Conservation (phyloP, 148 eudicot genomes). For the Vaccinium myrtillus region DNA sequence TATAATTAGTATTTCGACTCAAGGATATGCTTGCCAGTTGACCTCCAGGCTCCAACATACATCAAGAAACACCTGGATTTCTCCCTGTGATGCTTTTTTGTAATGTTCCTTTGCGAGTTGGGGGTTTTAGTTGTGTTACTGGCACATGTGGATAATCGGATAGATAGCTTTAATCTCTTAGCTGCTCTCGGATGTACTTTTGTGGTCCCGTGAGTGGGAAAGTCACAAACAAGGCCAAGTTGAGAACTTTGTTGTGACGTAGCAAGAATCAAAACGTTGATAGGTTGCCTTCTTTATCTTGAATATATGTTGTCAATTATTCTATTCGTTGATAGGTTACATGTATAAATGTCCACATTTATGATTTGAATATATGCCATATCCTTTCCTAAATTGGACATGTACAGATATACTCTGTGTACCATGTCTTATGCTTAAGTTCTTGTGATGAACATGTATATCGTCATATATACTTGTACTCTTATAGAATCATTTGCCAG, state of each 20-base stretch:
- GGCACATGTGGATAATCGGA: neutral
- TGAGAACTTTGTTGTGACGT: neutral
- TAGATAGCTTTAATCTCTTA: neutral
- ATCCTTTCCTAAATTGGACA: neutral
- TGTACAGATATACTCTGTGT: neutral
- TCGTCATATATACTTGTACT: neutral
- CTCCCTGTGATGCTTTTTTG: neutral
- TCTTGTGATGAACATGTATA: neutral
- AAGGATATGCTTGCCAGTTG: neutral
- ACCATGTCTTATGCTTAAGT: neutral
- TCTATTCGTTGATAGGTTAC: neutral
- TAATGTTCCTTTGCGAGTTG: neutral
- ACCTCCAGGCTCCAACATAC: neutral
- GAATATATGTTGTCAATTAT: neutral
- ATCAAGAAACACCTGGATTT: neutral
- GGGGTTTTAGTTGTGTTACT: neutral
- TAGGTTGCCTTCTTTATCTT: neutral
- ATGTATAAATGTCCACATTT: neutral
- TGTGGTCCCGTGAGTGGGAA: neutral
- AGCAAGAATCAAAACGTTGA: neutral
- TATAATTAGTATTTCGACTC: neutral
- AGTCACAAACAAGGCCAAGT: neutral
- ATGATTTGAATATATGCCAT: neutral
- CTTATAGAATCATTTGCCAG: neutral
- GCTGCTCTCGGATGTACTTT: neutral